Evolutionary conservation across 108 stramenopile species (phyloP), one percentile per base, ranked within the genome.

Genomic region (Stephanodiscus minutulus): DNA sequence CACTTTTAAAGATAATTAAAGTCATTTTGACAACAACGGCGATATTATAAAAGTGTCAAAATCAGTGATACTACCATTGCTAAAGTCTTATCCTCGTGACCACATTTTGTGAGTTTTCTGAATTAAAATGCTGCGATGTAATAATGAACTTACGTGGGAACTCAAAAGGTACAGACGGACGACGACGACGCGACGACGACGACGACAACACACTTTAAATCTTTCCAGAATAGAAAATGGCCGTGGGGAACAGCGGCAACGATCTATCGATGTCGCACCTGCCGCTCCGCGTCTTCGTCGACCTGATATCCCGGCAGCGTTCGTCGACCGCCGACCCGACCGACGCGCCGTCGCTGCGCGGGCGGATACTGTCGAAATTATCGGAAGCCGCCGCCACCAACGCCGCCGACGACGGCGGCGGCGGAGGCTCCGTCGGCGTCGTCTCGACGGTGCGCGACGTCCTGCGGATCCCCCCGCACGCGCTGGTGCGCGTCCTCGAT

Each of bases 371-470:
- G 10, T 41, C 68, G 28, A 75, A 82, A 59, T 35, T 85, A 21
- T 47, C 62, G 52, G 65, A 35, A 7, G 21, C 39, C 17, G 17
- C 17, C 20, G 41, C 41, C 29, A 53, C 54, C 55, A 49, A 61
- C 35, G 36, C 25, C n/a, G 18, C 10, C 31, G 49, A 11, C 44
- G 33, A 49, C 29, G 15, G 17, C 21, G 36, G 61, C 7, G 21
- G 36, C 57, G 52, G 60, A 5, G 37, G 33, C 7, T 21, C 56
- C 31, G 5, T 3, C 54, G 57, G 43, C 11, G 43, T 5, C 39
- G 74, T 85, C 61, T 75, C 60, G 17, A 91, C 93, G 17, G 80
- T 92, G 12, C 84, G 82, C 29, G 81, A 87, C 1, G 17, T 94
- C 1, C 59, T 94, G 22, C 73, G 70, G 17, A 60, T 83, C 18